Conservation (phyloP, 2,329 filamentous ascomycete genomes). For the Hypomyces rosellus region DNA sequence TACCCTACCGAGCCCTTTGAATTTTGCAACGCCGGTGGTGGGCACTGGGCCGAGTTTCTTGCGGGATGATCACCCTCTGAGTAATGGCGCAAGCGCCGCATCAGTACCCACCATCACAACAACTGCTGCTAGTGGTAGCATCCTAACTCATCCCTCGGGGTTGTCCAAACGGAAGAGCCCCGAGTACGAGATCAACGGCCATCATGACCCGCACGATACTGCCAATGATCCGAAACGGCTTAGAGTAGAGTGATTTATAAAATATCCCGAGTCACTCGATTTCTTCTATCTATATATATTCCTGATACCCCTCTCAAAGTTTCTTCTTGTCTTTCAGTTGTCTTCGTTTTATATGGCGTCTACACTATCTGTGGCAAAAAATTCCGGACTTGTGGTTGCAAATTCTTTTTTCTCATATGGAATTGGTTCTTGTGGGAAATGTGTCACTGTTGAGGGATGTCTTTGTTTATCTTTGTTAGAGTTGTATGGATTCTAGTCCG, state of each 20-base stretch:
- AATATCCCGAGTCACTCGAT: not conserved
- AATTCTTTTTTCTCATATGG: no score
- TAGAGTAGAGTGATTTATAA: constrained; percentile 39
- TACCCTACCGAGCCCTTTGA: constrained; percentile 85
- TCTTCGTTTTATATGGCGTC: not conserved
- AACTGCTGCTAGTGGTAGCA: constrained; percentile 10
- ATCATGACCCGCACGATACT: constrained; percentile 35
- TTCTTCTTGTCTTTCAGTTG: constrained; percentile 8
- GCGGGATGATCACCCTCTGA: constrained; percentile 42
- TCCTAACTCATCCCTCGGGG: not conserved
- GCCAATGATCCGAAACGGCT: constrained; percentile 46
- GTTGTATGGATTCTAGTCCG: no score
- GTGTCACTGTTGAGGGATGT: not conserved
- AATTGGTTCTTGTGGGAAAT: no score
- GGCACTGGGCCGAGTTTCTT: constrained; percentile 58
- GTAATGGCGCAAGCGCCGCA: constrained; percentile 13
- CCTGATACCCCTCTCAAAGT: constrained; percentile 12
- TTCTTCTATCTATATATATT: constrained; percentile 7
- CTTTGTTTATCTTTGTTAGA: no score
- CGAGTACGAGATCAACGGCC: constrained; percentile 37
- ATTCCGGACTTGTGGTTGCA: no score
- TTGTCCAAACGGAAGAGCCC: constrained; percentile 51
- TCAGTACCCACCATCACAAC: constrained; percentile 8
- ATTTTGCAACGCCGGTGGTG: constrained; percentile 77
- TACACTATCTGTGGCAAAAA: not conserved